Conservation (phyloP, 2,329 filamentous ascomycete genomes). For the Hirsutella rhossiliensis region DNA sequence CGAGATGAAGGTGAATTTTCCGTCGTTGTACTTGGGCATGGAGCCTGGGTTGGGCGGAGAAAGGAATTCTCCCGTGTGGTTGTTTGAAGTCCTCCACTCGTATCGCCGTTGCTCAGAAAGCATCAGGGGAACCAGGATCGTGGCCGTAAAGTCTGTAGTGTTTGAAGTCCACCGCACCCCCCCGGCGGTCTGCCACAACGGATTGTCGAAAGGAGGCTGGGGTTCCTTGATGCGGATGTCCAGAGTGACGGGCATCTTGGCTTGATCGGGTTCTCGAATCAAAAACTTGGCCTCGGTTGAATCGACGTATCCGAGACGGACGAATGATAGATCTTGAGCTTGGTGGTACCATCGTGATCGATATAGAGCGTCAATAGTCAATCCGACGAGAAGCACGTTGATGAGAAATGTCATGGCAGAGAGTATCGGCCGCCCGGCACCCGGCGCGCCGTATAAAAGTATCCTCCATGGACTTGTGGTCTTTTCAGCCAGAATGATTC, state of each 20-base stretch:
- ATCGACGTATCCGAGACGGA: constrained; percentile 78
- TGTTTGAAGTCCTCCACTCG: constrained; percentile 77
- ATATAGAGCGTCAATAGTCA: constrained; percentile 69
- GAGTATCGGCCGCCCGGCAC: constrained; percentile 51
- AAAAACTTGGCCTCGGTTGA: constrained; percentile 68
- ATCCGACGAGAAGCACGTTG: constrained; percentile 56
- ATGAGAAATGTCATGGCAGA: constrained; percentile 58
- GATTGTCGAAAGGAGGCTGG: constrained; percentile 38
- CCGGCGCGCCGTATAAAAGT: constrained; percentile 65
- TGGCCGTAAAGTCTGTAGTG: constrained; percentile 71
- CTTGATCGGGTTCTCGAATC: constrained; percentile 68
- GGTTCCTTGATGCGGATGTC: constrained; percentile 48
- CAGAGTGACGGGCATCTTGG: constrained; percentile 63
- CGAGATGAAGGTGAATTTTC: constrained; percentile 78
- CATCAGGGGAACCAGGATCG: constrained; percentile 50
- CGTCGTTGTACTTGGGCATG: constrained; percentile 45
- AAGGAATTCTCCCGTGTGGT: constrained; percentile 70
- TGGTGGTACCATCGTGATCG: constrained; percentile 59
- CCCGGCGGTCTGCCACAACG: constrained; percentile 56
- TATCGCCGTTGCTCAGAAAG: constrained; percentile 64
- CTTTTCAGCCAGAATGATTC: constrained; percentile 44
- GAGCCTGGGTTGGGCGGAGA: constrained; percentile 62
- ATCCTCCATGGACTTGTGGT: constrained; percentile 47
- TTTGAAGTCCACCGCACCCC: constrained; percentile 54
- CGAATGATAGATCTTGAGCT: constrained; percentile 68